A percentile compares a stretch with the other conserved stretches of the same genome.
Conservation (phyloP, 768 basidiomycete species). For the Saitozyma podzolica region DNA sequence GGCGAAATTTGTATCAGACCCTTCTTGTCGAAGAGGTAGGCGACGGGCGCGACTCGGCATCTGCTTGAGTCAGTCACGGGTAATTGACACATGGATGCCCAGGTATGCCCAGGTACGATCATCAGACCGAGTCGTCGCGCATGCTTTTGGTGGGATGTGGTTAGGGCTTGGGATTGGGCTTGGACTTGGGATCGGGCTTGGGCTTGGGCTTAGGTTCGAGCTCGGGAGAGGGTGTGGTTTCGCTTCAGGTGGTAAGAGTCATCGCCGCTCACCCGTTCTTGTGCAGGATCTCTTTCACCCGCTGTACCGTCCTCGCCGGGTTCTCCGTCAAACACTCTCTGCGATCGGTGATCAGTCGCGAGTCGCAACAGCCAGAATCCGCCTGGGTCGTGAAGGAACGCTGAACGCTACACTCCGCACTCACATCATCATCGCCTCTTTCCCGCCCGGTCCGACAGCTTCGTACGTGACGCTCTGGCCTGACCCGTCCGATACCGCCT, state of each 20-base stretch:
- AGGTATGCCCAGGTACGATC: too few species aligned
- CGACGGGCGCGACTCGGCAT: slow-evolving; percentile 40
- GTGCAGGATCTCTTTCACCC: slow-evolving; percentile 41
- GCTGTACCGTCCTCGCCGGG: slow-evolving; percentile 31
- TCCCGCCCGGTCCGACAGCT: slow-evolving; percentile 44
- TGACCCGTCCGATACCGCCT: slow-evolving; percentile 30
- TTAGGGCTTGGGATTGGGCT: too few species aligned
- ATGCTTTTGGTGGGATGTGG: background rate
- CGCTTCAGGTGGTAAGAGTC: background rate
- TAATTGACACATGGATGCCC: slow-evolving; percentile 10
- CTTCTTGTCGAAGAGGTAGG: slow-evolving; percentile 47
- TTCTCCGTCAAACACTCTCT: slow-evolving; percentile 49
- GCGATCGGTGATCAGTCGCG: background rate
- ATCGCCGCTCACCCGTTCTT: slow-evolving; percentile 29
- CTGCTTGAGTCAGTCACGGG: too few species aligned
- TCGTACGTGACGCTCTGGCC: slow-evolving; percentile 48
- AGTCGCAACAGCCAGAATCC: background rate
- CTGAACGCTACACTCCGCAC: slow-evolving; percentile 6
- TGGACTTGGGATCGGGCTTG: too few species aligned
- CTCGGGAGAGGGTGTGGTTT: background rate
- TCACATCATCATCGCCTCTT: slow-evolving; percentile 48
- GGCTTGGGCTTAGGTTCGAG: too few species aligned
- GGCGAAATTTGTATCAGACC: slow-evolving; percentile 38
- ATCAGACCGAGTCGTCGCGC: background rate
- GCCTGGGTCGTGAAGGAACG: background rate